Evolutionary conservation across 305 asterid genomes (phyloP).

Genomic region (Salvia sclarea): DNA sequence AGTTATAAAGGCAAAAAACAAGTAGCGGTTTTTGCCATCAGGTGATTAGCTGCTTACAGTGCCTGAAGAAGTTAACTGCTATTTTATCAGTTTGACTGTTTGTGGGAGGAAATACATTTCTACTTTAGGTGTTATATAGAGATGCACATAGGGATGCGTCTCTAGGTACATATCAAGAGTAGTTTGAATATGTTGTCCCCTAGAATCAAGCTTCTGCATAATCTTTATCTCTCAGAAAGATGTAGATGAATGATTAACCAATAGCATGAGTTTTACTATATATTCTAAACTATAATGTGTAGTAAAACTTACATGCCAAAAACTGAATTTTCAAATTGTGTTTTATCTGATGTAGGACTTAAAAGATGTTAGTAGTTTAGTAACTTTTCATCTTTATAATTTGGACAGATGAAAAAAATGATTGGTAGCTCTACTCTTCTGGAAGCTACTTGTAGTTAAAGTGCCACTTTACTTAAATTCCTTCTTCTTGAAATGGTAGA

Average conservation of each 20-base stretch:
- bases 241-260: background rate
- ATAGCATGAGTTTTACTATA: background rate
- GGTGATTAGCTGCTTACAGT: conserved; percentile 44
- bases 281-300: background rate
- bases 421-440: background rate
- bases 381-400: background rate
- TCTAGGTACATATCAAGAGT: background rate
- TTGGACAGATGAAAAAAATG: background rate
- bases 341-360: background rate
- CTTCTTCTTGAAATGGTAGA: background rate
- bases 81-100: background rate
- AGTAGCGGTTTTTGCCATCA: conserved; percentile 65
- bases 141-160: conserved; percentile 8
- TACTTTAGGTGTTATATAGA: conserved; percentile 6
- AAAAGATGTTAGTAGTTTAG: background rate
- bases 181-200: background rate
- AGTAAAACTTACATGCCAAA: background rate
- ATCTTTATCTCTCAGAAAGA: background rate
- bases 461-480: background rate
- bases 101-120: conserved; percentile 13
- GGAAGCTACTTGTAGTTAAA: background rate
- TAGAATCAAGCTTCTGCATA: background rate
- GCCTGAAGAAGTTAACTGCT: background rate
- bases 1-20: conserved; percentile 61
- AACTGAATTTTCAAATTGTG: background rate